Base-by-base conservation (phyloP, 352 stramenopile species). In the Phytophthora pini region DNA sequence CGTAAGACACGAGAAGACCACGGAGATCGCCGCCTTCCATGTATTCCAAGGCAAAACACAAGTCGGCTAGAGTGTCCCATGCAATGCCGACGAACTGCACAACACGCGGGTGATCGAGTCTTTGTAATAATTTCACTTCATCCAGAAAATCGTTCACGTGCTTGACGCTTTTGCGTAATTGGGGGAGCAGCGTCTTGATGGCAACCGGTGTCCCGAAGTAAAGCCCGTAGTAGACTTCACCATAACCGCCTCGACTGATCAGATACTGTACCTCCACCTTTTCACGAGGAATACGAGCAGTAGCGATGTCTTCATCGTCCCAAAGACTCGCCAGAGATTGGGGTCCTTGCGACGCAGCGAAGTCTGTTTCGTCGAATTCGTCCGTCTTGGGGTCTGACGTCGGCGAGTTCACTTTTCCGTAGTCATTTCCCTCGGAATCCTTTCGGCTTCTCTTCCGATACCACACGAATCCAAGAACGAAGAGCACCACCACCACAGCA, bases 11-110 rank as follows among this genome's bases (percentile, higher is more conserved):
- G n/a, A 89, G 51, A n/a, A 89, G 65, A 4, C 70, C 76, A 5
- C 77, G 76, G 1, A 90, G 49, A 56, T 90, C 81, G 1, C 82
- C 82, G 2, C 74, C 68, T 17, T 88, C 79, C 82, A 89, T 85
- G 48, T 79, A 84, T 67, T 89, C 82, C 15, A 73, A 76, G 7
- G 88, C 79, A 2, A 68, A 67, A 17, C 65, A 74, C 0, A 90
- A 46, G 45, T 87, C 74, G 0, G 61, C 53, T 0, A 87, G 56
- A 0, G 70, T 70, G 48, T 87, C 80, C 78, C 81, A 90, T 1
- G 77, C 65, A 11, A 89, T 66, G 1, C 82, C 82, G 4, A 89
- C 54, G 40, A 89, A 89, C 24, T 76, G 60, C 9, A 89, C 74
- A 17, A 90, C 80, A 6, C 72, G 72, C 5, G 76, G 68, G 41